Base-by-base conservation (phyloP, 2,329 filamentous ascomycete species). In the Biscogniauxia sp. region DNA sequence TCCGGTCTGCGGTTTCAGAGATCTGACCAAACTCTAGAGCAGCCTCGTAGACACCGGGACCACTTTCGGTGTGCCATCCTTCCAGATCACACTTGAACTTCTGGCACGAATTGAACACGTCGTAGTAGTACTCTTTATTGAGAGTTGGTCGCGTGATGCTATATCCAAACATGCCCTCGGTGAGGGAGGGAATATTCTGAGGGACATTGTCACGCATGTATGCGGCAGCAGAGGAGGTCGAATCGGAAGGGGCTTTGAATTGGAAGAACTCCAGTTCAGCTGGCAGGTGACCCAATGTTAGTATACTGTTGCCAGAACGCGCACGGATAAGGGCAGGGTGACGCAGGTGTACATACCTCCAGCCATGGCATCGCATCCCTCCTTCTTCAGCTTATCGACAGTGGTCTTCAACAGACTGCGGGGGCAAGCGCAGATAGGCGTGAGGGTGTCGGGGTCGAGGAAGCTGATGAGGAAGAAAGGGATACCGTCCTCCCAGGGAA, bases 11-110 rank as follows among this genome's bases (percentile, higher is more conserved):
- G 92, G 97, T 97, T 66, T 90, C 84, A 41, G 84, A 85, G 65
- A 95, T 90, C 74, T 97, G 91, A 57, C 90, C 91, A 69, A 96
- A 98, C 74, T 97, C 91, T 55, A 99, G 84, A 19, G 95, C 93
- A 13, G 95, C 95, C 79, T 99, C 95, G 74, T 94, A 98, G 3
- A 99, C 95, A 52, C 90, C 90, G 1, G 90, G 90, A 1, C 91
- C 90, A 67, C 87, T 91, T 75, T 94, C 91, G 0, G 91, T 93
- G 75, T 94, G 90, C 90, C 91, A 94, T 28, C 90, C 89, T 71
- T 94, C 90, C 53, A 94, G 85, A 55, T 86, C 83, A 66, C 89
- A 91, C 55, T 83, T 81, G 76, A 93, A 92, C 67, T 87, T 82
- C 63, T 83, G 81, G 73, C 89, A 91, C 0, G 85, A 81, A 64